Base-by-base conservation (phyloP, 2,329 filamentous ascomycete genomes). In the Zymoseptoria pseudotritici region DNA sequence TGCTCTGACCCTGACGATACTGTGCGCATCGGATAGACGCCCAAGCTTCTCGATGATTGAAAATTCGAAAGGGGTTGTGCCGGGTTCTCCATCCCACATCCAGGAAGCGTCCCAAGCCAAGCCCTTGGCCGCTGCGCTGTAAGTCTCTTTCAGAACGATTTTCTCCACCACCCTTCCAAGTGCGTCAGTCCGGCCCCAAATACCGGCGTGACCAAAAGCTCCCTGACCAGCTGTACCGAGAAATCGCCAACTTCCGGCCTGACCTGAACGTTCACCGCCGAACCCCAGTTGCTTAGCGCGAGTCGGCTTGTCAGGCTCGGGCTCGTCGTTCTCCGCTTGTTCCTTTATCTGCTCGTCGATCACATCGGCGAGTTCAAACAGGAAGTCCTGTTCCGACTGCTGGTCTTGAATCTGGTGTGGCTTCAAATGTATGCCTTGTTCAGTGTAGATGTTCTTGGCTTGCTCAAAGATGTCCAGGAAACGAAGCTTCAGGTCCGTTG, bases 121-220 rank as follows among this genome's bases (percentile, higher is more conserved):
- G 9, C 42, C 56, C 24, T 42, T 24, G 4, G 50, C 11, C 31
- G 56, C 29, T 7, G 21, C 29, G 7, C 55, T 49, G 42, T 59
- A 59, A 29, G 57, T 36, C 20, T 59, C 57, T 46, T 59, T 59
- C 53, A 59, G 21, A 3, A 50, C 53, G 9, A 49, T 53, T 24
- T 54, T 53, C n/a, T 22, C 53, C n/a, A 21, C 36, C 13, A 59
- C 42, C 3, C 7, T 24, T 10, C 46, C 53, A 17, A 19, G 20
- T 21, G 21, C 50, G 26, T 52, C 52, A n/a, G 17, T 6, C 10
- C 26, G 46, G 9, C 19, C 36, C 57, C 57, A 59, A 17, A 59
- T 36, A 22, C 53, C 50, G 10, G 50, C 57, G 42, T 46, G 42
- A 17, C 57, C 57, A 46, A 52, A 53, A 20, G 20, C 20, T 20